phyloP scores from a whole-genome alignment of 192 early-diverging fungal species.

The Allomyces arbusculus region DNA sequence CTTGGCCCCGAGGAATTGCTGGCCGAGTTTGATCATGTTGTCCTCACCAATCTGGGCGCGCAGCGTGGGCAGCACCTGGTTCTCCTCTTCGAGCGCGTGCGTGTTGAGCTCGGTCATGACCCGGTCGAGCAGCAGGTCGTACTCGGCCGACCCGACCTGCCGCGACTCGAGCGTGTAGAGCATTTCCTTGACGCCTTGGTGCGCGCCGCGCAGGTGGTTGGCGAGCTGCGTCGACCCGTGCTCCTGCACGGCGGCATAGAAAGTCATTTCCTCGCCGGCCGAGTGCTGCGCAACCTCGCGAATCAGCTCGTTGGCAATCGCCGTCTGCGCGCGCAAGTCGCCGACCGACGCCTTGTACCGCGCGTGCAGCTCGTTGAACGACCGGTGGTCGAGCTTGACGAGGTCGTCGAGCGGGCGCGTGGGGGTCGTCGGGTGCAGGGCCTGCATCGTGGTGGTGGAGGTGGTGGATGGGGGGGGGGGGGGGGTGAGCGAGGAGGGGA shows the following conservation, averaged over 20 bases:
- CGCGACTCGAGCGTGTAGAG: constrained; percentile 3
- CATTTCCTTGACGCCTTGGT: constrained; percentile 6
- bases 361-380: background rate
- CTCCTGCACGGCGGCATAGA: constrained; percentile 6
- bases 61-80: constrained; percentile 4
- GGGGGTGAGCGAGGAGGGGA: too few relatives aligned
- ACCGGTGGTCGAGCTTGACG: background rate
- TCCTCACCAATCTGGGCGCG: background rate
- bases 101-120: constrained; percentile 5
- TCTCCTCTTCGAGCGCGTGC: constrained; percentile 7
- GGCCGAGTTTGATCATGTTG: background rate
- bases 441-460: too few relatives aligned
- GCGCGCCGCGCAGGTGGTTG: constrained; percentile 4
- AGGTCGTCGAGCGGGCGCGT: background rate
- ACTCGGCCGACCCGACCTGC: constrained; percentile 1
- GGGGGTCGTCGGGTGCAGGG: too few relatives aligned
- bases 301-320: constrained; percentile 5
- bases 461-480: too few relatives aligned
- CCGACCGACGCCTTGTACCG: background rate
- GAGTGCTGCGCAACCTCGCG: constrained; percentile 9
- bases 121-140: constrained; percentile 3
- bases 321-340: background rate
- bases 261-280: constrained; percentile 5
- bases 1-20: background rate
- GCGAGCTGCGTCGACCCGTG: constrained; percentile 3